Percentiles rank a stretch among this genome's conserved stretches.
These are phyloP conservation scores for Trichoderma hamatum DNA, from an alignment of 2,329 filamentous ascomycete species.

Conservation along the genomic window DNA sequence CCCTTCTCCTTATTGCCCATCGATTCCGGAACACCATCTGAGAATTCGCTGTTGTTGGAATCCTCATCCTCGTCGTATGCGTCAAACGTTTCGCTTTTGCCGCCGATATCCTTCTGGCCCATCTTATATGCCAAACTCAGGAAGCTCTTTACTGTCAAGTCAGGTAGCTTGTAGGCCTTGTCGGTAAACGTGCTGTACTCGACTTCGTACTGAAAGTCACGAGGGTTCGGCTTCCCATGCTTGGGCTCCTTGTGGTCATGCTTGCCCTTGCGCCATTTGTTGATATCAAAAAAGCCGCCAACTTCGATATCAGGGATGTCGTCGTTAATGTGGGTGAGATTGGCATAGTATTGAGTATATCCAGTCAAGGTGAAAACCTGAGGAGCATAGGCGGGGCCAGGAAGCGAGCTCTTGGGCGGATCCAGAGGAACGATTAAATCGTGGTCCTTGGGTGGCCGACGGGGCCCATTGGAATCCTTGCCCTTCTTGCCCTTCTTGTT, in stretches of 20 bases:
- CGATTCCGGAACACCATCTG: constrained; percentile 41
- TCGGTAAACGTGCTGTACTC: constrained; percentile 87
- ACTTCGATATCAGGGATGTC: constrained; percentile 51
- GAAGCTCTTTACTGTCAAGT: constrained; percentile 83
- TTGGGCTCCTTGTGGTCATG: constrained; percentile 59
- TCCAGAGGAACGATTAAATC: constrained; percentile 68
- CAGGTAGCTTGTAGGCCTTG: constrained; percentile 70
- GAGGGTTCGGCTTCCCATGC: constrained; percentile 58
- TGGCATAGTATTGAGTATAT: constrained; percentile 91
- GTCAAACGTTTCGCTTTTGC: constrained; percentile 29
- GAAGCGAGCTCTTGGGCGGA: constrained; percentile 71
- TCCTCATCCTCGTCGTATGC: constrained; percentile 35
- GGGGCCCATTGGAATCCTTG: constrained; percentile 41
- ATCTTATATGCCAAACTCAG: constrained; percentile 80
- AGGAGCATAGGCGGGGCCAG: constrained; percentile 87
- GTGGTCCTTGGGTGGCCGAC: constrained; percentile 59
- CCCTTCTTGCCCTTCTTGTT: too few species aligned
- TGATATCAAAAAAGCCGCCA: constrained; percentile 27
- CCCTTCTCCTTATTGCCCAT: constrained; percentile 49
- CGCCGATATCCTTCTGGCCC: constrained; percentile 45
- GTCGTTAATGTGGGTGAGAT: constrained; percentile 88
- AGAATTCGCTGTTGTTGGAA: constrained; percentile 34
- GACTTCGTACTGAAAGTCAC: constrained; percentile 72
- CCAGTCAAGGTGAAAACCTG: constrained; percentile 78
- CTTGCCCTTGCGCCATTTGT: constrained; percentile 67